Evolutionary conservation across 768 basidiomycete genomes (phyloP).

Genomic region (Rhodotorula paludigena): DNA sequence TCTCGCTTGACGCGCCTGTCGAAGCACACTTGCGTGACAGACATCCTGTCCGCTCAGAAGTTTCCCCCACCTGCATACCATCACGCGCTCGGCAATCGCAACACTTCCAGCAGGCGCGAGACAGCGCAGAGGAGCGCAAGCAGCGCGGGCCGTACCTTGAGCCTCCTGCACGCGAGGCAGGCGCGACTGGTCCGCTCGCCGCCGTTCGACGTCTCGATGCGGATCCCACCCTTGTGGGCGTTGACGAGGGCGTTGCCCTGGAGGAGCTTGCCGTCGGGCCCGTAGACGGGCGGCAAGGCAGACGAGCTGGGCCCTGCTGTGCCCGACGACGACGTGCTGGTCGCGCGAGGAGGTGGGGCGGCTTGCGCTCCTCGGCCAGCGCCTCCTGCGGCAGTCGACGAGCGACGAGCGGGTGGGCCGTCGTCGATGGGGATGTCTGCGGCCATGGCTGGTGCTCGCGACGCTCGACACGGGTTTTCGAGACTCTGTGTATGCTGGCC

Average conservation of each 20-base stretch:
- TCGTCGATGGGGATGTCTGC: neutral
- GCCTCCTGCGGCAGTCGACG: no score
- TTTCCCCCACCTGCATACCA: no score
- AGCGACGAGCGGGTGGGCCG: no score
- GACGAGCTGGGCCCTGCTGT: neutral
- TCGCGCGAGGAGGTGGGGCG: neutral
- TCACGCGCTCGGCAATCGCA: neutral
- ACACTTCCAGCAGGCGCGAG: neutral
- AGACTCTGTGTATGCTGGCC: no score
- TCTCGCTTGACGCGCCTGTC: no score
- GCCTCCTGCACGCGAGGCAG: constrained; percentile 27
- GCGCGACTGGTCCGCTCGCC: constrained; percentile 23
- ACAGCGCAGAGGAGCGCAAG: no score
- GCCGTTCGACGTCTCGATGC: constrained; percentile 23
- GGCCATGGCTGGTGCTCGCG: no score
- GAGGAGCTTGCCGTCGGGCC: constrained; percentile 16
- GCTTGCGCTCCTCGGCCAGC: no score
- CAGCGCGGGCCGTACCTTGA: constrained; percentile 6
- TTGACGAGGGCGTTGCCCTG: constrained; percentile 23
- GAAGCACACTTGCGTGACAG: no score
- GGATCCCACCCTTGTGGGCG: constrained; percentile 21
- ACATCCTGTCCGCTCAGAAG: no score
- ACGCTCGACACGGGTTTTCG: no score
- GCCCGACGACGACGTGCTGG: neutral
- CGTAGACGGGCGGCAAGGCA: neutral